These are phyloP conservation scores for Phanerochaete carnosa DNA, from an alignment of 768 basidiomycete species.

Conservation along the genomic window DNA sequence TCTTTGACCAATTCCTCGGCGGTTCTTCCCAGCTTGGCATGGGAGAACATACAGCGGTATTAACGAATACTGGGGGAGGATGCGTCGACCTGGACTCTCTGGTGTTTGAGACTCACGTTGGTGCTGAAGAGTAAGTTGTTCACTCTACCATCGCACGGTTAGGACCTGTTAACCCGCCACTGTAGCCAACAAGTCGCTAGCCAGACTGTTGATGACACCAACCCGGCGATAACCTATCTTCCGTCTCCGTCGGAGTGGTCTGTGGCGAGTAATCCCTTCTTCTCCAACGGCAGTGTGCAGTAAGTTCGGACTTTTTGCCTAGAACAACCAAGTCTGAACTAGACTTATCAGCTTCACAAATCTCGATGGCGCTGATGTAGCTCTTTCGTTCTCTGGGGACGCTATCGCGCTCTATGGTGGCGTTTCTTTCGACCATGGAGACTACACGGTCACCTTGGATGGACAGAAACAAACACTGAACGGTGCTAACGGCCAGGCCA, in stretches of 20 bases:
- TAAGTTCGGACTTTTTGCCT: constrained; percentile 22
- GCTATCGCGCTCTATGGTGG: constrained; percentile 55
- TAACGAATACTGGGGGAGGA: constrained; percentile 41
- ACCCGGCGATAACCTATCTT: constrained; percentile 35
- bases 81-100: constrained; percentile 50
- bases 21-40: constrained; percentile 38
- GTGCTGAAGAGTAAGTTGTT: constrained; percentile 33
- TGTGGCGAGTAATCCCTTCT: constrained; percentile 25
- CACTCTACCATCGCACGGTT: neutral
- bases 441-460: constrained; percentile 45
- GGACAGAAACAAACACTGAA: constrained; percentile 30
- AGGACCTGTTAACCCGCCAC: neutral
- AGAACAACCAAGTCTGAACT: neutral
- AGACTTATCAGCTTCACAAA: constrained; percentile 35
- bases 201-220: constrained; percentile 40
- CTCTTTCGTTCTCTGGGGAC: constrained; percentile 44
- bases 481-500: constrained; percentile 35
- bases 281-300: constrained; percentile 42
- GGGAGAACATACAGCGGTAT: constrained; percentile 44
- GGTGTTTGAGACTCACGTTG: constrained; percentile 39
- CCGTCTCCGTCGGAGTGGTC: constrained; percentile 37
- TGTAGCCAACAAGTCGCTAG: constrained; percentile 5
- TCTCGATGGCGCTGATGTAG: constrained; percentile 37
- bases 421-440: constrained; percentile 47
- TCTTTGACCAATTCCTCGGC: constrained; percentile 40